Evolutionary conservation across 495 filamentous ascomycete species (phyloP).

Genomic region (Parathielavia appendiculata): DNA sequence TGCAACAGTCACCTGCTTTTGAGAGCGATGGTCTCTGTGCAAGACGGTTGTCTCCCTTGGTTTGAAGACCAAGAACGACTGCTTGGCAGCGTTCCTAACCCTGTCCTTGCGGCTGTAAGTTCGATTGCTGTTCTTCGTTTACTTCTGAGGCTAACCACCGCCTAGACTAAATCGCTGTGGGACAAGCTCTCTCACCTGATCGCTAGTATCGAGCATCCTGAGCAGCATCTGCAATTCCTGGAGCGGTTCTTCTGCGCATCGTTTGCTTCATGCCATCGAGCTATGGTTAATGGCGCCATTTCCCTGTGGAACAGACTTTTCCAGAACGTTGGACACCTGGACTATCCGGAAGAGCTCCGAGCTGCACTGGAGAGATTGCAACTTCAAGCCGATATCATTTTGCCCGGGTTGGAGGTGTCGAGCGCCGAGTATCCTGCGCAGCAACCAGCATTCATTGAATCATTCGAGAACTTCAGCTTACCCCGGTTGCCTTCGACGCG

Average conservation of each 20-base stretch:
- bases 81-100: constrained; percentile 31
- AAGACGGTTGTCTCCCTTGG: constrained; percentile 57
- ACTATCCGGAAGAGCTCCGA: constrained; percentile 43
- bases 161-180: constrained; percentile 40
- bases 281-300: constrained; percentile 38
- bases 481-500: constrained; percentile 21
- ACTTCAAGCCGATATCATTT: constrained; percentile 36
- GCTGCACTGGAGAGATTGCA: constrained; percentile 35
- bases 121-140: background rate
- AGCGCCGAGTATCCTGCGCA: constrained; percentile 28
- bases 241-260: constrained; percentile 40
- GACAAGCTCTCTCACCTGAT: constrained; percentile 36
- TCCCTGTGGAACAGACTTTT: constrained; percentile 44
- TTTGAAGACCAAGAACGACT: constrained; percentile 48
- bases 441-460: constrained; percentile 46
- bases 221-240: constrained; percentile 36
- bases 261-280: constrained; percentile 46
- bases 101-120: constrained; percentile 37
- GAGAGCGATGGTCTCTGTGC: constrained; percentile 47
- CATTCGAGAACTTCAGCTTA: constrained; percentile 43
- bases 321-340: constrained; percentile 31
- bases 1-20: constrained; percentile 35
- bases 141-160: constrained; percentile 20
- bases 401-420: constrained; percentile 38
- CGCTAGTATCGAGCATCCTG: constrained; percentile 25